Evolutionary conservation across 2,329 filamentous ascomycete species (phyloP).

Genomic region (Sclerotinia trifoliorum): DNA sequence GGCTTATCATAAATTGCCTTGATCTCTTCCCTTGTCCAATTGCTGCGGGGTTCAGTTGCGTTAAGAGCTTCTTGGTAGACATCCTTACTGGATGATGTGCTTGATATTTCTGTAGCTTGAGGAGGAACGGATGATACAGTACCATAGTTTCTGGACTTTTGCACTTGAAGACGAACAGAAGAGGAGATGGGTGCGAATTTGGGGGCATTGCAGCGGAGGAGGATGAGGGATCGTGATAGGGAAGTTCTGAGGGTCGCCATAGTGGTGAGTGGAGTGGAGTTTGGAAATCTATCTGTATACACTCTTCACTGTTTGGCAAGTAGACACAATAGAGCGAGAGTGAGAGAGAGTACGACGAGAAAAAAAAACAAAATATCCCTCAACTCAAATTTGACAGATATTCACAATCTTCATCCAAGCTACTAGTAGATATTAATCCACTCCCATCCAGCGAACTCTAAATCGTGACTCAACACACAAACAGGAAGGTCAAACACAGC

Average conservation of each 20-base stretch:
- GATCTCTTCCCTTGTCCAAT: conserved; percentile 82
- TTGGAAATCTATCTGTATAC: not conserved
- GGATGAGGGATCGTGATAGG: not conserved
- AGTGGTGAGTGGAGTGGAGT: not conserved
- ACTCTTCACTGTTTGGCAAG: not conserved
- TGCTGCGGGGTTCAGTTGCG: conserved; percentile 61
- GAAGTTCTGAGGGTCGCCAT: not conserved
- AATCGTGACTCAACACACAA: conserved; percentile 11
- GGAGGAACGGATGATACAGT: conserved; percentile 18
- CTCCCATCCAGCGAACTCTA: not conserved
- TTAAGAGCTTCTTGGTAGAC: conserved; percentile 51
- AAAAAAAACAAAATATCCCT: not conserved
- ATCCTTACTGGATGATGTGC: not conserved
- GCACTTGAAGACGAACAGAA: not conserved
- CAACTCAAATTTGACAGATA: not conserved
- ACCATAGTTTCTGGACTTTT: conserved; percentile 3
- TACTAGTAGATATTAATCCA: not conserved
- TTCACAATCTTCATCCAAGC: not conserved
- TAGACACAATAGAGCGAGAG: not conserved
- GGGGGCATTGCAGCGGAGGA: not conserved
- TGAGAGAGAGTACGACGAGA: not conserved
- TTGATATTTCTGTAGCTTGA: not conserved
- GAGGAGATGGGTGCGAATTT: not conserved
- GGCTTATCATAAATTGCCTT: conserved; percentile 78
- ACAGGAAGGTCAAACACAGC: not conserved